Base-by-base conservation (phyloP, 371 early-diverging fungal species). In the Blakeslea trispora region DNA sequence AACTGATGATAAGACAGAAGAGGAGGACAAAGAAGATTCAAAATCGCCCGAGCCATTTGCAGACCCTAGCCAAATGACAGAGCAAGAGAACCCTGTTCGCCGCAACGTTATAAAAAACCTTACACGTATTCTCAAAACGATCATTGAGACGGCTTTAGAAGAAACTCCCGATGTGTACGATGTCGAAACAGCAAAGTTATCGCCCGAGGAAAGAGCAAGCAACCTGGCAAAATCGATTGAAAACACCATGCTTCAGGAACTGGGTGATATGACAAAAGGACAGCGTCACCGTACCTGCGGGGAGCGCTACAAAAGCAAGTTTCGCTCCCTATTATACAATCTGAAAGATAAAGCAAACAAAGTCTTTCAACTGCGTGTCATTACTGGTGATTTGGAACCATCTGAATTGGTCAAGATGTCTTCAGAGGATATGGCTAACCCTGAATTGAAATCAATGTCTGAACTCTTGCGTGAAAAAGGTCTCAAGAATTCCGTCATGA, bases 351-450 rank as follows among this genome's bases (percentile, higher is more conserved):
- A 84, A 64, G 83, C 80, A 56, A 93, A 91, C 53, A 63, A 77
- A 34, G 67, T 66, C 2, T 84, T 93, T 34, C 87, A 88, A 37
- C 52, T 77, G 5, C 73, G 86, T n/a, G 77, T 93, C 5, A 59
- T 89, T n/a, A 80, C 78, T 1, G 87, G 87, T 11, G 85, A 81
- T 35, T 47, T 91, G 34, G 54, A 73, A 3, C 81, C 88, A 0
- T 62, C 66, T 15, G 79, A 73, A n/a, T 79, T 92, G 10, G 86
- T 90, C 37, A 74, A 76, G n/a, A 82, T 90, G 71, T 79, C 88
- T 0, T 79, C 87, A 7, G 86, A 89, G 52, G 91, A 90, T 44
- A 77, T 92, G 63, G 91, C 87, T 2, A 91, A 90, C 61, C 90
- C 89, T 1, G 86, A 85, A 49, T 69, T 89, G 18, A 77, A 81